These are phyloP conservation scores for Hemileccinum rubropunctum DNA, from an alignment of 768 basidiomycete genomes.

Conservation along the genomic window DNA sequence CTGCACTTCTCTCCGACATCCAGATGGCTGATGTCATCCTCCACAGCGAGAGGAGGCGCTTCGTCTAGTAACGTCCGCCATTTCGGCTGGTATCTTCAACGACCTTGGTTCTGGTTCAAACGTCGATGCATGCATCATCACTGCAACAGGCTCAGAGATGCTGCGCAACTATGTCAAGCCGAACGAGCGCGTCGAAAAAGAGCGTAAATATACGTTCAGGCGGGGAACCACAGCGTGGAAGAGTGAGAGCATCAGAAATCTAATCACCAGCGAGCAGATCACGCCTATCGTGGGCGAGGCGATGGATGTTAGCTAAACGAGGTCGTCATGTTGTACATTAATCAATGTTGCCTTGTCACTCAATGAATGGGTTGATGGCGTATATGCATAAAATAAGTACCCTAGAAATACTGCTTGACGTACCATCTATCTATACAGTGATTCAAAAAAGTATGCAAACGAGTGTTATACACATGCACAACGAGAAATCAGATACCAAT, in stretches of 20 bases:
- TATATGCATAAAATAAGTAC: conserved; percentile 11
- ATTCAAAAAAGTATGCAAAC: conserved; percentile 16
- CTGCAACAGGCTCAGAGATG: conserved; percentile 83
- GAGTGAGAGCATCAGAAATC: conserved; percentile 67
- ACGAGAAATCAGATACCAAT: conserved; percentile 4
- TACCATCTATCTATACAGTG: conserved; percentile 28
- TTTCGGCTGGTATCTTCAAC: conserved; percentile 97
- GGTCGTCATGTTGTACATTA: conserved; percentile 2
- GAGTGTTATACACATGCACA: conserved; percentile 24
- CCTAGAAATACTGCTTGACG: conserved; percentile 12
- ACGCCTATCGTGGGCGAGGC: conserved; percentile 58
- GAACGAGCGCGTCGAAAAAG: conserved; percentile 79
- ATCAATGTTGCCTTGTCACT: background rate
- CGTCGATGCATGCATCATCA: conserved; percentile 95
- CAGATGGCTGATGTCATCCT: conserved; percentile 6
- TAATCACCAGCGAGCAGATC: conserved; percentile 72
- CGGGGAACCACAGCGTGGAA: conserved; percentile 89
- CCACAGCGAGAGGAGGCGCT: conserved; percentile 77
- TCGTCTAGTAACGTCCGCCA: conserved; percentile 76
- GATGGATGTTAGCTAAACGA: conserved; percentile 73
- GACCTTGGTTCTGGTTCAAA: conserved; percentile 99
- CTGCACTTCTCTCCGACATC: background rate
- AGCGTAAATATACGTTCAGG: conserved; percentile 67
- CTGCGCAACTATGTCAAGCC: conserved; percentile 92
- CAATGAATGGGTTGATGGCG: background rate